Percentiles rank a stretch among this genome's conserved stretches.
Evolutionary conservation across 805 yeast genomes (phyloP).

Genomic region (Zygotorulaspora danielsina): DNA sequence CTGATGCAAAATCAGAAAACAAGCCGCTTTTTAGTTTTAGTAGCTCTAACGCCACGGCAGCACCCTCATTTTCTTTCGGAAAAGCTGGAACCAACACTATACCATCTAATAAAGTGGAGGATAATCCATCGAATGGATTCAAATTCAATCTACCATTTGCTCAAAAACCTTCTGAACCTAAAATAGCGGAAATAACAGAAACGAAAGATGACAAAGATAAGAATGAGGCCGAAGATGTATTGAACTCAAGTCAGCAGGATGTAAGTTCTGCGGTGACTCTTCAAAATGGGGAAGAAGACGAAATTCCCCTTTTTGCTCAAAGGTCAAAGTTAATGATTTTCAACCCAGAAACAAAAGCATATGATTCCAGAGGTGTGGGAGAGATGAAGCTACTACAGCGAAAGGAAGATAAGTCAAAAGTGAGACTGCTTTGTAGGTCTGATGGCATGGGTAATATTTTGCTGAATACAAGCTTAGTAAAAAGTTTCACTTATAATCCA

Average conservation of each 20-base stretch:
- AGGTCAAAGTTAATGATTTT: slow-evolving; percentile 68
- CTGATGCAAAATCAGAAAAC: slow-evolving; percentile 4
- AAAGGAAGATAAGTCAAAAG: slow-evolving; percentile 49
- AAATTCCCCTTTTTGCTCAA: slow-evolving; percentile 57
- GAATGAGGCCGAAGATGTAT: slow-evolving; percentile 44
- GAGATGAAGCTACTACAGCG: slow-evolving; percentile 69
- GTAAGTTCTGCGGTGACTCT: slow-evolving; percentile 42
- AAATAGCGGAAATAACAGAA: slow-evolving; percentile 19
- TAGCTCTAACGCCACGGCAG: background rate
- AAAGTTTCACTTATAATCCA: slow-evolving; percentile 54
- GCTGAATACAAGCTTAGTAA: slow-evolving; percentile 59
- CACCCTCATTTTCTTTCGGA: slow-evolving; percentile 18
- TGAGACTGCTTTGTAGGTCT: slow-evolving; percentile 75
- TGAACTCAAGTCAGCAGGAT: slow-evolving; percentile 48
- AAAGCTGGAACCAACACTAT: slow-evolving; percentile 5
- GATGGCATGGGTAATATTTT: slow-evolving; percentile 83
- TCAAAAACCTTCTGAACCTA: slow-evolving; percentile 21
- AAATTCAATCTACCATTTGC: slow-evolving; percentile 35
- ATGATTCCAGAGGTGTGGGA: slow-evolving; percentile 72
- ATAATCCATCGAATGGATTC: slow-evolving; percentile 28
- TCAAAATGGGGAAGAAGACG: slow-evolving; percentile 84
- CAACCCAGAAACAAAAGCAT: slow-evolving; percentile 48
- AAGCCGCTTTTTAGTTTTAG: slow-evolving; percentile 11
- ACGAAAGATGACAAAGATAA: slow-evolving; percentile 36
- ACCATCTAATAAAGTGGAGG: background rate